These are phyloP conservation scores for Phytophthora fragariaefolia DNA, from an alignment of 352 stramenopile species.

Conservation along the genomic window DNA sequence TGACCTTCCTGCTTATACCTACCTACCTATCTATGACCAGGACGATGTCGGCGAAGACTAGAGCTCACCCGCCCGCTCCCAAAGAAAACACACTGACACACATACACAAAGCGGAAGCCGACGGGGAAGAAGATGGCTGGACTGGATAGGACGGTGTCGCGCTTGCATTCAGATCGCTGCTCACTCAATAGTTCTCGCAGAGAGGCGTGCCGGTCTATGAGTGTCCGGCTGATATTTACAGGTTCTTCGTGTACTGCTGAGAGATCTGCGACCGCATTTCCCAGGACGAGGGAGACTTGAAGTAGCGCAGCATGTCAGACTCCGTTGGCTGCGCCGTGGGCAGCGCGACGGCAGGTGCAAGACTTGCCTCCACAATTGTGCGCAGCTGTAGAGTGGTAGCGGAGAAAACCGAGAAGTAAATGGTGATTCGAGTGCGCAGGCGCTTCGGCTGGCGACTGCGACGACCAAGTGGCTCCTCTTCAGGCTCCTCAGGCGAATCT, in stretches of 20 bases:
- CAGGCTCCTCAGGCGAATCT: conserved; percentile 51
- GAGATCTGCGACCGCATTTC: conserved; percentile 70
- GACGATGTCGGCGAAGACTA: conserved; percentile 14
- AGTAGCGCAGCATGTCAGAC: conserved; percentile 73
- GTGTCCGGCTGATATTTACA: conserved; percentile 28
- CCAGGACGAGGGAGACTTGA: conserved; percentile 74
- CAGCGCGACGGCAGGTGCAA: conserved; percentile 40
- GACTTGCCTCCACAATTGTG: conserved; percentile 70
- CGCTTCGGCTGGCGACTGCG: conserved; percentile 29
- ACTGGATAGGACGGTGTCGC: conserved; percentile 15
- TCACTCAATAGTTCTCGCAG: neutral
- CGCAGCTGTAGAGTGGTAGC: conserved; percentile 56
- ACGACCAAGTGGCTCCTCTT: conserved; percentile 51
- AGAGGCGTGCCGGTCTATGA: neutral
- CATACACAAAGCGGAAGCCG: conserved; percentile 24
- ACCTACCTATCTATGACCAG: conserved; percentile 35
- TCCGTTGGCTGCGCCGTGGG: conserved; percentile 50
- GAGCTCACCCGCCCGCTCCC: conserved; percentile 11
- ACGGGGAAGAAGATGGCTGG: conserved; percentile 8
- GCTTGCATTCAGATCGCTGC: conserved; percentile 4
- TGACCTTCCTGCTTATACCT: conserved; percentile 34
- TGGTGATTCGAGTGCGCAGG: conserved; percentile 65
- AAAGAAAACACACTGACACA: conserved; percentile 27
- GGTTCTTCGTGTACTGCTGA: conserved; percentile 64
- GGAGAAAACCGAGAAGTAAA: conserved; percentile 69